Evolutionary conservation across 2,329 filamentous ascomycete species (phyloP).

Genomic region (Apiospora rasikravindrae): DNA sequence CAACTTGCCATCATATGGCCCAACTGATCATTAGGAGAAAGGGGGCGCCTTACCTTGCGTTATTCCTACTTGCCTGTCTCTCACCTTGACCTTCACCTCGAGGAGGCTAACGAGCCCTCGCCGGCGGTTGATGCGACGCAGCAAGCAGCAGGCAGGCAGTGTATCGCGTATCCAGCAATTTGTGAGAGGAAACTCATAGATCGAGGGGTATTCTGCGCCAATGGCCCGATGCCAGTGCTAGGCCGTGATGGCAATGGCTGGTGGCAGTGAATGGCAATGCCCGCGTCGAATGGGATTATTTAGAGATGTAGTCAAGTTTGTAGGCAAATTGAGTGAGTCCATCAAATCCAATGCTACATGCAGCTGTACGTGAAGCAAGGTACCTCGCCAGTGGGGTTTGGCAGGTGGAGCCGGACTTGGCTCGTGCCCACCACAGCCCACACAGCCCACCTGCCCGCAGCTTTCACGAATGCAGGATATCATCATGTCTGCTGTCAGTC

Average conservation of each 20-base stretch:
- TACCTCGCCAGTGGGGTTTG: background rate
- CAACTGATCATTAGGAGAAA: background rate
- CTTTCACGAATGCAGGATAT: too few species aligned
- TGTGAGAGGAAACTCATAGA: slow-evolving; percentile 1
- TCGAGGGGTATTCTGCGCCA: background rate
- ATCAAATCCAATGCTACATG: background rate
- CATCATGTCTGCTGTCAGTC: too few species aligned
- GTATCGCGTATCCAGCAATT: background rate
- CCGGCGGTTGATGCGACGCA: background rate
- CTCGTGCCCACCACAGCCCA: background rate
- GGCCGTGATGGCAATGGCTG: background rate
- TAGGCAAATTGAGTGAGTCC: background rate
- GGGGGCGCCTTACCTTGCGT: background rate
- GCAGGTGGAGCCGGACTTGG: background rate
- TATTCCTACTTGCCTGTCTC: background rate
- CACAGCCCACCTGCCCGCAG: too few species aligned
- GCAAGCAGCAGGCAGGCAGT: background rate
- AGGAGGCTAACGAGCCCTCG: slow-evolving; percentile 6
- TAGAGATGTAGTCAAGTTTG: slow-evolving; percentile 13
- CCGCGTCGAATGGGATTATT: background rate
- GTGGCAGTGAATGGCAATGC: slow-evolving; percentile 8
- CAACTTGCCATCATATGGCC: background rate
- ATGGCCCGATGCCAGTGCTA: background rate
- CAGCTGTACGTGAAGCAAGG: background rate
- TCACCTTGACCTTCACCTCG: background rate